Conservation (phyloP, 2,329 filamentous ascomycete genomes). For the Colletotrichum coccodes region DNA sequence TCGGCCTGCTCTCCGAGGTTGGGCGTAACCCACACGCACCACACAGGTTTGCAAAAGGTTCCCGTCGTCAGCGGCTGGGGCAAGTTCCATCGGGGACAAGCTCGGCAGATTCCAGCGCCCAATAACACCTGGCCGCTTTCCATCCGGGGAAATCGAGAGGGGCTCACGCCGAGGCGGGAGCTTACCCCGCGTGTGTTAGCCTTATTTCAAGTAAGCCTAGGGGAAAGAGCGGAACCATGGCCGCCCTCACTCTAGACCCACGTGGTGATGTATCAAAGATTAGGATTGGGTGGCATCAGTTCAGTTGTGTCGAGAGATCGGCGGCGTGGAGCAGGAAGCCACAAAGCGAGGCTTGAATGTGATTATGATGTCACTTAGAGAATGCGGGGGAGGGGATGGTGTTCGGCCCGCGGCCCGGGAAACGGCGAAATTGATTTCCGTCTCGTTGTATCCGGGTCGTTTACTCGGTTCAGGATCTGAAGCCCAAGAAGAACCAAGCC, state of each 20-base stretch:
- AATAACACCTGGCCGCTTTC: neutral
- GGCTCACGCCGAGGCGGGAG: neutral
- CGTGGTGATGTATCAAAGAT: neutral
- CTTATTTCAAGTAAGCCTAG: neutral
- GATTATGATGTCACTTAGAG: slow-evolving; percentile 21
- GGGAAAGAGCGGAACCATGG: slow-evolving; percentile 5
- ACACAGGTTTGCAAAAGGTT: slow-evolving; percentile 6
- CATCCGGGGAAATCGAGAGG: neutral
- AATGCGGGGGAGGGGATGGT: slow-evolving; percentile 21
- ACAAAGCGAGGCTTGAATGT: neutral
- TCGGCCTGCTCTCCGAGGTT: neutral
- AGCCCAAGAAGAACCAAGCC: neutral
- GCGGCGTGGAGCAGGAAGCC: neutral
- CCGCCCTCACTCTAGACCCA: slow-evolving; percentile 13
- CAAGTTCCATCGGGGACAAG: neutral
- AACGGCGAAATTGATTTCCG: neutral
- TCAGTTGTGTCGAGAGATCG: slow-evolving; percentile 3
- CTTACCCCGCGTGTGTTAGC: slow-evolving; percentile 17
- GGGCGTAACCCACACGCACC: neutral
- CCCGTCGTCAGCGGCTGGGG: slow-evolving; percentile 9
- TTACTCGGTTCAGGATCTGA: neutral
- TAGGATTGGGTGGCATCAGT: neutral
- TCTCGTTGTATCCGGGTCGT: neutral
- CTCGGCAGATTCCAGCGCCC: slow-evolving; percentile 12
- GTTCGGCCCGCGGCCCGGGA: slow-evolving; percentile 1